A percentile compares a stretch with the other conserved stretches of the same genome.
Evolutionary conservation across 768 basidiomycete genomes (phyloP).

Genomic region (Tubosaeta brunneosetosa): DNA sequence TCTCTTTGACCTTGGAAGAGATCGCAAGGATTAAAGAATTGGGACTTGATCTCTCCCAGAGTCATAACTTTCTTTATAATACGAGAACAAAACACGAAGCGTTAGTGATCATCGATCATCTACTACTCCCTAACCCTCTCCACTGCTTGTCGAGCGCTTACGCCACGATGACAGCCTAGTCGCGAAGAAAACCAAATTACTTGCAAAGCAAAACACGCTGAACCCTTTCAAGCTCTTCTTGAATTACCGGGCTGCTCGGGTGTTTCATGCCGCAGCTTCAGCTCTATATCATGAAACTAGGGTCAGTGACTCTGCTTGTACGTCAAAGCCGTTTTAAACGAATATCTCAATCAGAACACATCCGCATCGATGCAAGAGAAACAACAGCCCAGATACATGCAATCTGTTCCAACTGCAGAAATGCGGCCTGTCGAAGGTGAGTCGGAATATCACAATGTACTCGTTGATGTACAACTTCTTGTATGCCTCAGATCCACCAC

Average conservation of each 20-base stretch:
- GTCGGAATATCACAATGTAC: not conserved
- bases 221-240: not conserved
- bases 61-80: not conserved
- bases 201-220: not conserved
- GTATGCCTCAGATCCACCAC: not conserved
- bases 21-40: not conserved
- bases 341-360: not conserved
- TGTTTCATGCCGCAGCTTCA: not conserved
- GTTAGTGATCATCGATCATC: not conserved
- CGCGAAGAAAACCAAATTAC: not conserved
- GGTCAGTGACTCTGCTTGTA: not conserved
- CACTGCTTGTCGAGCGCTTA: too few relatives aligned
- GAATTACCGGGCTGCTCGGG: constrained; percentile 1
- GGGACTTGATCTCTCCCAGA: not conserved
- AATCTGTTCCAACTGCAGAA: constrained; percentile 1
- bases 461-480: not conserved
- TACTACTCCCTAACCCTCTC: too few relatives aligned
- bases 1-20: not conserved
- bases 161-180: not conserved
- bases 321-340: not conserved
- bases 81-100: not conserved
- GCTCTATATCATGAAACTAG: not conserved
- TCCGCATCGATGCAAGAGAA: constrained; percentile 8
- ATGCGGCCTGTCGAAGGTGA: not conserved
- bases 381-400: not conserved